phyloP scores from a whole-genome alignment of 345 rosid genomes.

The Linum trigynum region DNA sequence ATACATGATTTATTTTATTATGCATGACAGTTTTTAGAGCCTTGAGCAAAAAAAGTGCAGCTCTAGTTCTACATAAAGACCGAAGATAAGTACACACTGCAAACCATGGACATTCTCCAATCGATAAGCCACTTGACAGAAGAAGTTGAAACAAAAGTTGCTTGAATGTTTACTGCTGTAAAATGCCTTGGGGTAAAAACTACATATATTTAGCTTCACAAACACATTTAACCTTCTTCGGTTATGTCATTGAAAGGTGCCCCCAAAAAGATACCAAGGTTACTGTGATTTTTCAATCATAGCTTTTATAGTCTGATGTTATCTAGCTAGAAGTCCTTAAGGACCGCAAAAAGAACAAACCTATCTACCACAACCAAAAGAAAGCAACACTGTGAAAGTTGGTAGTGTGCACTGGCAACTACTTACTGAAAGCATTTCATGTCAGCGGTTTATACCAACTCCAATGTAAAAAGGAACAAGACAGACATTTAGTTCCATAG shows the following conservation, averaged over 20 bases:
- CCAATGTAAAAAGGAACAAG: not conserved
- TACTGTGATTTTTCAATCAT: not conserved
- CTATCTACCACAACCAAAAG: not conserved
- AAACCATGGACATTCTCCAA: too few relatives aligned
- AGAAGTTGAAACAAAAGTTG: not conserved
- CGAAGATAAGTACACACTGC: not conserved
- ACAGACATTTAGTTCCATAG: not conserved
- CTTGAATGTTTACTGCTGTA: not conserved
- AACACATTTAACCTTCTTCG: not conserved
- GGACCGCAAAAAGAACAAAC: not conserved
- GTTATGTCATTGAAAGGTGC: not conserved
- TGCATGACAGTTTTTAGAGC: not conserved
- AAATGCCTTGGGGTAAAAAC: not conserved
- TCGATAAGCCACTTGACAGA: not conserved
- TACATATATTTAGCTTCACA: not conserved
- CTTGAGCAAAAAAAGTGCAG: too few relatives aligned
- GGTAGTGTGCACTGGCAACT: not conserved
- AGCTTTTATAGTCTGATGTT: too few relatives aligned
- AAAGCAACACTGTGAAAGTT: not conserved
- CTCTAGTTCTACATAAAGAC: not conserved
- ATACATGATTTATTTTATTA: too few relatives aligned
- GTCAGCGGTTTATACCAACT: not conserved
- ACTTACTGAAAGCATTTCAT: not conserved
- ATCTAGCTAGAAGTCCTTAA: not conserved
- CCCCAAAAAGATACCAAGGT: not conserved